phyloP scores from a whole-genome alignment of 352 stramenopile species.

The Pythium guiyangense region DNA sequence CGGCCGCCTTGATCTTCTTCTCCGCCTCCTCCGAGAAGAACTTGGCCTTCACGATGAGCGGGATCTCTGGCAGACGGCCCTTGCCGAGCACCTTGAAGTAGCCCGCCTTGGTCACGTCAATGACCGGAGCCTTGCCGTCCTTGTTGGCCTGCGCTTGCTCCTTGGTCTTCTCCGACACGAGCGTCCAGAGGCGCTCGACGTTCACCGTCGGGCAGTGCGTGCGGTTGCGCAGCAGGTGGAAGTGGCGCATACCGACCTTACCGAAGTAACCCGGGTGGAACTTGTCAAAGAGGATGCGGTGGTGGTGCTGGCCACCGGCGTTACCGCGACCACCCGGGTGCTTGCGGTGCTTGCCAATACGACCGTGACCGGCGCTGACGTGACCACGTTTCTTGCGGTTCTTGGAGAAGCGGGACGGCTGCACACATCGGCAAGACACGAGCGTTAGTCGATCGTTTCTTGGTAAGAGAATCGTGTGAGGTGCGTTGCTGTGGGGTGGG shows the following conservation, averaged over 20 bases:
- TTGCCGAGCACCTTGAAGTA: constrained; percentile 99
- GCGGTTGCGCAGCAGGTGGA: constrained; percentile 97
- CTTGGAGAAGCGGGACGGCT: constrained; percentile 92
- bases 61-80: constrained; percentile 94
- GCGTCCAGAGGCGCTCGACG: constrained; percentile 99
- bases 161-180: constrained; percentile 97
- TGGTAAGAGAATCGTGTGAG: no score
- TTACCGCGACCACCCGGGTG: constrained; percentile 99
- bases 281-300: constrained; percentile 99
- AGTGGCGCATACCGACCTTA: constrained; percentile 99
- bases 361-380: constrained; percentile 98
- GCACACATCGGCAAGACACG: no score
- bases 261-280: constrained; percentile 99
- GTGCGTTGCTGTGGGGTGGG: no score
- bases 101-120: constrained; percentile 96
- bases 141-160: constrained; percentile 93
- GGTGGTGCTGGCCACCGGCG: constrained; percentile 99
- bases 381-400: constrained; percentile 99
- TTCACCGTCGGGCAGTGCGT: constrained; percentile 98
- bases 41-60: constrained; percentile 99
- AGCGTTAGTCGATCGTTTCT: background rate
- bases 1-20: constrained; percentile 99
- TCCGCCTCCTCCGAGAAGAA: constrained; percentile 99
- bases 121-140: constrained; percentile 97
- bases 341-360: constrained; percentile 99